These are phyloP conservation scores for Prorocentrum cordatum DNA, from an alignment of 169 alveolate species.

Conservation along the genomic window DNA sequence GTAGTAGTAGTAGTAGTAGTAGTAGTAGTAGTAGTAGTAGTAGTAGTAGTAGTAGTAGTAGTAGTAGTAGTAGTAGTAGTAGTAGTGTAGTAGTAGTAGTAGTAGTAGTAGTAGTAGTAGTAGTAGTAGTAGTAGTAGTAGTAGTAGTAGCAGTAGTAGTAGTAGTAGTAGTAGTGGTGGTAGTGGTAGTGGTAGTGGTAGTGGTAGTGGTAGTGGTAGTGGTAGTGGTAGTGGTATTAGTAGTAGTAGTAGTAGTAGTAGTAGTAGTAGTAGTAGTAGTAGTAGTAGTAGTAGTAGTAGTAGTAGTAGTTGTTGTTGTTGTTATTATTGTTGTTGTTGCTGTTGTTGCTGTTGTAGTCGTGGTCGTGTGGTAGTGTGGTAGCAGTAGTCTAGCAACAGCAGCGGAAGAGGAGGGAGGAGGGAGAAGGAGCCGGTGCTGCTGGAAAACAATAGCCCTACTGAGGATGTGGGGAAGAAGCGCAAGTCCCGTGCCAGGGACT, in stretches of 20 bases:
- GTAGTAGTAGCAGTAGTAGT: background rate
- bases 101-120: background rate
- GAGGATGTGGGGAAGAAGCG: too few relatives aligned
- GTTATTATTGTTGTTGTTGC: background rate
- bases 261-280: background rate
- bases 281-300: background rate
- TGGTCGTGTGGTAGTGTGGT: too few relatives aligned
- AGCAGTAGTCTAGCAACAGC: too few relatives aligned
- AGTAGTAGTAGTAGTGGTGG: background rate
- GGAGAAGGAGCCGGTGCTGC: too few relatives aligned
- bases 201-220: background rate
- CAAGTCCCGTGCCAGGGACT: too few relatives aligned
- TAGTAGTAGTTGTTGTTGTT: background rate
- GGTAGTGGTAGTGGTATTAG: background rate
- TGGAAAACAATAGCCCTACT: too few relatives aligned
- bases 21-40: background rate
- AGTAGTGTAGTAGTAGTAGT: background rate
- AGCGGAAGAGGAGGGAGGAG: too few relatives aligned
- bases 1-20: background rate
- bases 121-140: background rate
- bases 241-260: background rate
- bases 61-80: background rate
- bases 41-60: background rate
- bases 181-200: background rate
- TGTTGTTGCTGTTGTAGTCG: background rate